Evolutionary conservation across 73 alveolate species (phyloP).

Genomic region (Paramecium caudatum): DNA sequence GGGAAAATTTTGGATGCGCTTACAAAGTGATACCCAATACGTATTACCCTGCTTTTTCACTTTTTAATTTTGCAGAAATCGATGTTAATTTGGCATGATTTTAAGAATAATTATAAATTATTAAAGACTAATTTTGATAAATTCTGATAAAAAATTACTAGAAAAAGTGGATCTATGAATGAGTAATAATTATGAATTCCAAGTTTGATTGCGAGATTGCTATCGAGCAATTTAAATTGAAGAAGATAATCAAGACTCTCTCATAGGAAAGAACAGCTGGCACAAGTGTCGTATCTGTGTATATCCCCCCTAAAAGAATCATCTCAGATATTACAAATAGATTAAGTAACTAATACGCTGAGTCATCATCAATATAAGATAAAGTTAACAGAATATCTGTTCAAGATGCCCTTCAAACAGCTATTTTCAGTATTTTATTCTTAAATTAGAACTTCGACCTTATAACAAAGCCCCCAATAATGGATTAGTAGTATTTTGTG

Average conservation of each 20-base stretch:
- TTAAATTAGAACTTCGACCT: conserved; percentile 81
- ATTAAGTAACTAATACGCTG: conserved; percentile 59
- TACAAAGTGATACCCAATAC: background rate
- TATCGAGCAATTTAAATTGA: conserved; percentile 70
- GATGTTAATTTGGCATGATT: too few species aligned
- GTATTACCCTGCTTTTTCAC: conserved; percentile 29
- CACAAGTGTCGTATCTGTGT: conserved; percentile 72
- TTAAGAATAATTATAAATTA: too few species aligned
- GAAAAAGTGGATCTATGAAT: too few species aligned
- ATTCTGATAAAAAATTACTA: too few species aligned
- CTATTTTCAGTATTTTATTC: conserved; percentile 59
- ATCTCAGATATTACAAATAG: conserved; percentile 72
- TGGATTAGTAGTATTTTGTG: conserved; percentile 98
- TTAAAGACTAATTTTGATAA: too few species aligned
- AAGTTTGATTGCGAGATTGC: conserved; percentile 55
- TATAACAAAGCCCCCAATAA: conserved; percentile 96
- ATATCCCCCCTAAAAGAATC: conserved; percentile 73
- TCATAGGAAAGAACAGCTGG: conserved; percentile 67
- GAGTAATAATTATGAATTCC: conserved; percentile 29
- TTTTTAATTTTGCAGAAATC: background rate
- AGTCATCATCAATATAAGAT: conserved; percentile 70
- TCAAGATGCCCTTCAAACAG: conserved; percentile 69
- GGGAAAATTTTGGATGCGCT: background rate
- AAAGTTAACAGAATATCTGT: conserved; percentile 73
- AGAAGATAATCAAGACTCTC: conserved; percentile 67